phyloP scores from a whole-genome alignment of 2,329 filamentous ascomycete genomes.

The Penicillium sp. region DNA sequence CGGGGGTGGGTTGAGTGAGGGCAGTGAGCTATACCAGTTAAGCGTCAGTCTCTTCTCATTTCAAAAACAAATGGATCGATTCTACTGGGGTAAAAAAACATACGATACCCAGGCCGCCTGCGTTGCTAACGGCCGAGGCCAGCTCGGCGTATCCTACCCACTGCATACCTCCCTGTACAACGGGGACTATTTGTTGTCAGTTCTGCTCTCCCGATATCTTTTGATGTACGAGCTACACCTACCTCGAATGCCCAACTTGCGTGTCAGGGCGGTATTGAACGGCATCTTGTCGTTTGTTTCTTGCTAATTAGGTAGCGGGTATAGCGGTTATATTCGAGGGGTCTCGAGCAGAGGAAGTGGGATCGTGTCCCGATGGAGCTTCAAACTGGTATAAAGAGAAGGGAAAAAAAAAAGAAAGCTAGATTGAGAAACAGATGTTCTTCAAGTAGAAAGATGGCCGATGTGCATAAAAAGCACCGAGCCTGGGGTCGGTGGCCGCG shows the following conservation, averaged over 20 bases:
- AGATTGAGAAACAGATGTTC: background rate
- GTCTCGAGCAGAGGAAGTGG: no score
- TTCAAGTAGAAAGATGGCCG: conserved; percentile 4
- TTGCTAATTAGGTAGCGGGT: conserved; percentile 15
- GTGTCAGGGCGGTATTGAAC: conserved; percentile 67
- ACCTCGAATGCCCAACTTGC: conserved; percentile 60
- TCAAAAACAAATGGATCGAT: background rate
- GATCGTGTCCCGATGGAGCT: background rate
- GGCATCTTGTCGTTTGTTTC: conserved; percentile 53
- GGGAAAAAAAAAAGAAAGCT: background rate
- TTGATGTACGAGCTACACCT: conserved; percentile 4
- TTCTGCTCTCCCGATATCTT: background rate
- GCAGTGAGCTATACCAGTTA: conserved; percentile 49
- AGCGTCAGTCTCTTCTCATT: background rate
- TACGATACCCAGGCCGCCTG: conserved; percentile 58
- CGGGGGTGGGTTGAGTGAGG: conserved; percentile 88
- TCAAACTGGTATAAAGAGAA: background rate
- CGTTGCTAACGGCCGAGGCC: conserved; percentile 58
- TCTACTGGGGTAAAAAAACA: conserved; percentile 18
- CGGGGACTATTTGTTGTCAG: conserved; percentile 42
- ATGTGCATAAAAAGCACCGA: conserved; percentile 17
- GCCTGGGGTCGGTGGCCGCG: conserved; percentile 24
- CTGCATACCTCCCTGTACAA: conserved; percentile 60
- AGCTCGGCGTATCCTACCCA: conserved; percentile 61
- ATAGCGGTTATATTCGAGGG: background rate